These are phyloP conservation scores for Salvia sclarea DNA, from an alignment of 305 asterid species.

Conservation along the genomic window DNA sequence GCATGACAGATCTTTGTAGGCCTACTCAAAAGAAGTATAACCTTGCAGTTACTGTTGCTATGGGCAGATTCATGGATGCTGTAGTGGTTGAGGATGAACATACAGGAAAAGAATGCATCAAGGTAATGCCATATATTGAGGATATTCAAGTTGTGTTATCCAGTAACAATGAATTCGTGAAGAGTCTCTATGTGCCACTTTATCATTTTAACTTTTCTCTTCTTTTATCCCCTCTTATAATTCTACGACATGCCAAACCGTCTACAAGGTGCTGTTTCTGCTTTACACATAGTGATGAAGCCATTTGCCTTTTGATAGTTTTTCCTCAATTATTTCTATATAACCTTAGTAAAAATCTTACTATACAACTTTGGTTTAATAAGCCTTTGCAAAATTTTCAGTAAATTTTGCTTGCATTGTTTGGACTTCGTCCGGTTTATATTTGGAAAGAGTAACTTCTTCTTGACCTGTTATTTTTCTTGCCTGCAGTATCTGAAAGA, in stretches of 20 bases:
- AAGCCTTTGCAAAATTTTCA: constrained; percentile 12
- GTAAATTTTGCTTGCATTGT: constrained; percentile 24
- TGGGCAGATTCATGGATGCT: constrained; percentile 99
- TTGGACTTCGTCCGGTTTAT: neutral
- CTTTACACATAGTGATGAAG: constrained; percentile 13
- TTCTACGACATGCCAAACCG: neutral
- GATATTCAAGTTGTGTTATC: constrained; percentile 27
- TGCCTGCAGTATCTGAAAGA: constrained; percentile 87
- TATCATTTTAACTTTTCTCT: constrained; percentile 21
- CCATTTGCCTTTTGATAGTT: constrained; percentile 16
- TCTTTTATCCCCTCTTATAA: constrained; percentile 12
- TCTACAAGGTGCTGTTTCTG: neutral
- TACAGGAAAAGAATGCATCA: constrained; percentile 96
- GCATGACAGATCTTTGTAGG: constrained; percentile 98
- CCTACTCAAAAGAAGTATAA: constrained; percentile 93
- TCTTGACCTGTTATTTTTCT: constrained; percentile 37
- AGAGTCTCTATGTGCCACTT: constrained; percentile 1
- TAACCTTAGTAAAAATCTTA: neutral
- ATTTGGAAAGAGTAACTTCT: constrained; percentile 14
- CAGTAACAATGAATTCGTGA: constrained; percentile 16
- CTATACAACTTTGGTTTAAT: constrained; percentile 5
- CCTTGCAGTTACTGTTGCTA: constrained; percentile 99
- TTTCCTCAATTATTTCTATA: neutral
- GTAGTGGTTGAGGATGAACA: constrained; percentile 96
- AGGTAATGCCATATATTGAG: constrained; percentile 50